Evolutionary conservation across 2,329 filamentous ascomycete genomes (phyloP).

Genomic region (Calonectria henricotiae): DNA sequence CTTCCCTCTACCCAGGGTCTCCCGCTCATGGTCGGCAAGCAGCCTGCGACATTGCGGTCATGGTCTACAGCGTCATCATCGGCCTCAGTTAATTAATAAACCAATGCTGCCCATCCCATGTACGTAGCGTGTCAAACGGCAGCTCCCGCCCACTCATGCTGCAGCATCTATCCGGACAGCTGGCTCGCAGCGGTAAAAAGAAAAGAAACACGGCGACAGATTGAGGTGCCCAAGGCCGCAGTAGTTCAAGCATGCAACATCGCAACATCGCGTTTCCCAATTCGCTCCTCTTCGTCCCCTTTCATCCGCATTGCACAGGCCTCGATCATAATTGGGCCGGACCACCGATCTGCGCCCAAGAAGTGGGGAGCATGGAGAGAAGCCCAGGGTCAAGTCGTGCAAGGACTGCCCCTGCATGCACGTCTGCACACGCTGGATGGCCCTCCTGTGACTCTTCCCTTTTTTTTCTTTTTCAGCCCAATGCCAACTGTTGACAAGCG

Average conservation of each 20-base stretch:
- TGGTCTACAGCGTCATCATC: constrained; percentile 13
- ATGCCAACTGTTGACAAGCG: constrained; percentile 6
- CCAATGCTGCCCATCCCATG: constrained; percentile 14
- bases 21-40: constrained; percentile 5
- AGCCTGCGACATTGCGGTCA: constrained; percentile 7
- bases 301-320: constrained; percentile 23
- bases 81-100: constrained; percentile 4
- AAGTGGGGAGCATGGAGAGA: constrained; percentile 27
- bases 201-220: constrained; percentile 15
- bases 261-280: constrained; percentile 24
- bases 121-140: constrained; percentile 19
- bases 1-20: constrained; percentile 2
- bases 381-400: constrained; percentile 22
- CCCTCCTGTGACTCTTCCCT: constrained; percentile 14
- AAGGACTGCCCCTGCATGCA: constrained; percentile 40
- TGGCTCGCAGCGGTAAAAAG: constrained; percentile 23
- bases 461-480: constrained; percentile 15
- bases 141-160: constrained; percentile 30
- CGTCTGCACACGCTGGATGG: constrained; percentile 12
- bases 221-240: constrained; percentile 1
- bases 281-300: constrained; percentile 27
- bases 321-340: constrained; percentile 18
- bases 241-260: constrained; percentile 28
- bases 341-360: constrained; percentile 27
- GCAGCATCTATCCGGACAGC: constrained; percentile 1